phyloP scores from a whole-genome alignment of 2,329 filamentous ascomycete genomes.

The Microcyclospora pomicola region DNA sequence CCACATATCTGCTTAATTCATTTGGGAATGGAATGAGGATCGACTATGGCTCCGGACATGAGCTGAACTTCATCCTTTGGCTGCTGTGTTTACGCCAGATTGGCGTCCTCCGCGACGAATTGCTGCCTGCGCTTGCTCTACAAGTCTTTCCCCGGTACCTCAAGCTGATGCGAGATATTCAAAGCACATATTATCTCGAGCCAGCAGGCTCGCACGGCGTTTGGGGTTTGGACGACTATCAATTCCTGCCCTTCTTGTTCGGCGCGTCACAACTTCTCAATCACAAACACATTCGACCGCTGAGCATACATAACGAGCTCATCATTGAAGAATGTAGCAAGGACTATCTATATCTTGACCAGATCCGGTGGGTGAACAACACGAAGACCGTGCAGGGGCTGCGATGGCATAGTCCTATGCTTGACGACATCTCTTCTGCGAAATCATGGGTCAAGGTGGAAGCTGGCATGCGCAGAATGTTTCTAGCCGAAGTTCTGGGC shows the following conservation, averaged over 20 bases:
- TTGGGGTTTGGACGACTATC: conserved; percentile 41
- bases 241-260: conserved; percentile 40
- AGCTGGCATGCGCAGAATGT: conserved; percentile 93
- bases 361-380: conserved; percentile 86
- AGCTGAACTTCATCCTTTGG: conserved; percentile 95
- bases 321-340: conserved; percentile 72
- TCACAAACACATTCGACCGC: conserved; percentile 44
- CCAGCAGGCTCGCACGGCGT: conserved; percentile 46
- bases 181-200: conserved; percentile 90
- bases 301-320: conserved; percentile 68
- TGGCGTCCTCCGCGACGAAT: conserved; percentile 44
- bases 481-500: conserved; percentile 76
- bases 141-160: conserved; percentile 74
- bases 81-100: conserved; percentile 85
- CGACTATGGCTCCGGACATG: conserved; percentile 94
- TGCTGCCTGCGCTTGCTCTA: conserved; percentile 64
- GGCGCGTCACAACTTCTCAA: conserved; percentile 44
- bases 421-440: conserved; percentile 88
- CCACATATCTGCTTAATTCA: conserved; percentile 66
- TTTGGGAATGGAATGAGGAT: conserved; percentile 80
- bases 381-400: conserved; percentile 93
- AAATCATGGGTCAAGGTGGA: conserved; percentile 89
- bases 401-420: conserved; percentile 94
- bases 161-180: conserved; percentile 70
- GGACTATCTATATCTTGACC: conserved; percentile 82